These are phyloP conservation scores for Pyrrhoderma noxium DNA, from an alignment of 1,284 basidiomycete species.

Conservation along the genomic window DNA sequence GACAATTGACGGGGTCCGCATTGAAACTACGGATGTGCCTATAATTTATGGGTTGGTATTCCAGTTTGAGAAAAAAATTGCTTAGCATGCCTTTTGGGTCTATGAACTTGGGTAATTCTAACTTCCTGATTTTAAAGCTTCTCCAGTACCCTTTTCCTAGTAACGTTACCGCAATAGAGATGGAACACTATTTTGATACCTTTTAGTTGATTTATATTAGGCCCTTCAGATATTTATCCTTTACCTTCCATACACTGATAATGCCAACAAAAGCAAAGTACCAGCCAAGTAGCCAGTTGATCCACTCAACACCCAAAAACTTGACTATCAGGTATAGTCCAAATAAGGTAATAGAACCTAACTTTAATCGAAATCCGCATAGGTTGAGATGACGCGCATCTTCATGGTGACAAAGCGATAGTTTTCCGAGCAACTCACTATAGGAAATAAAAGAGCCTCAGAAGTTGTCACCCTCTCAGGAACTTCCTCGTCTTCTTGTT, in stretches of 20 bases:
- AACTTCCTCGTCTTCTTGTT: constrained; percentile 41
- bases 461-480: constrained; percentile 52
- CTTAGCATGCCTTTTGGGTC: constrained; percentile 21
- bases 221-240: not conserved
- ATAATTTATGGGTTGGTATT: constrained; percentile 31
- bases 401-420: not conserved
- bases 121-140: constrained; percentile 38
- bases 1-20: constrained; percentile 56
- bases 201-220: constrained; percentile 3
- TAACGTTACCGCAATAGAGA: constrained; percentile 39
- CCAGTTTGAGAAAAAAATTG: constrained; percentile 9
- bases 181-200: constrained; percentile 35
- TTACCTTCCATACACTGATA: constrained; percentile 64
- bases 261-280: constrained; percentile 67
- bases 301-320: constrained; percentile 76
- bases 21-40: constrained; percentile 44
- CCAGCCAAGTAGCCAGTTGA: constrained; percentile 71
- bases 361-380: constrained; percentile 29
- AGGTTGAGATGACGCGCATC: not conserved
- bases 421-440: constrained; percentile 36
- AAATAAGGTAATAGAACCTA: constrained; percentile 59
- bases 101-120: constrained; percentile 39
- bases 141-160: constrained; percentile 47
- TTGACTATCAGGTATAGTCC: constrained; percentile 66
- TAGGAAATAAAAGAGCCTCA: constrained; percentile 73